Conservation (phyloP, 139 green algal species). For the Desmodesmus armatus region DNA sequence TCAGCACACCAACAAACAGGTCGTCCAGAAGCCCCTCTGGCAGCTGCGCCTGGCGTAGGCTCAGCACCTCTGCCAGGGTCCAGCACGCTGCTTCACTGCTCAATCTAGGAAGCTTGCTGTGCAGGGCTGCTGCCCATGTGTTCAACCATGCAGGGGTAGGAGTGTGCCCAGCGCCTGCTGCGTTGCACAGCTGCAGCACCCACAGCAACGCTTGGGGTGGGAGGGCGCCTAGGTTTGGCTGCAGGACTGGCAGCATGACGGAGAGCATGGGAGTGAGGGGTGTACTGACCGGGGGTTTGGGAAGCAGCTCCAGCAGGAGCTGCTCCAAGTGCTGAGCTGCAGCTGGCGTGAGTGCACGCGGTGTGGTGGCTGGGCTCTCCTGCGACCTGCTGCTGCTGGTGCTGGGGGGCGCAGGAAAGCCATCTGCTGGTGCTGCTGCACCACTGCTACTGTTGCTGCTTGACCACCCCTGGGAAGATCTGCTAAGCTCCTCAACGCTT, state of each 20-base stretch:
- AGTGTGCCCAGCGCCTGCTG: neutral
- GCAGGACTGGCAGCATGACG: neutral
- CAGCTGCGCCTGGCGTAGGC: neutral
- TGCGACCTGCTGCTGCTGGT: conserved; percentile 13
- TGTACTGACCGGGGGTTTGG: neutral
- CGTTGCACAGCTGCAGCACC: conserved; percentile 10
- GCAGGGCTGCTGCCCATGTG: conserved; percentile 12
- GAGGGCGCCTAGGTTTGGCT: neutral
- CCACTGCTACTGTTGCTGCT: neutral
- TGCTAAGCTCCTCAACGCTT: neutral
- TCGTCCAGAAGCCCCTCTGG: neutral
- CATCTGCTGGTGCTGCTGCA: conserved; percentile 18
- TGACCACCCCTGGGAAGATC: too few species aligned
- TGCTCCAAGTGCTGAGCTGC: neutral
- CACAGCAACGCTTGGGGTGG: neutral
- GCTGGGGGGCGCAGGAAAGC: neutral
- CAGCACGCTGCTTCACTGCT: conserved; percentile 9
- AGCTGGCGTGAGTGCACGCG: neutral
- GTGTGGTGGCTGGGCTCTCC: neutral
- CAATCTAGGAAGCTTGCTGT: conserved; percentile 20
- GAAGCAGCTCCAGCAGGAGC: conserved; percentile 5
- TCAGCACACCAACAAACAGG: conserved; percentile 3
- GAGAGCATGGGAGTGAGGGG: neutral
- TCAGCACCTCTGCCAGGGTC: conserved; percentile 9
- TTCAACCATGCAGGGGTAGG: neutral